phyloP scores from a whole-genome alignment of 352 stramenopile species.

The Pilasporangium apinafurcum region DNA sequence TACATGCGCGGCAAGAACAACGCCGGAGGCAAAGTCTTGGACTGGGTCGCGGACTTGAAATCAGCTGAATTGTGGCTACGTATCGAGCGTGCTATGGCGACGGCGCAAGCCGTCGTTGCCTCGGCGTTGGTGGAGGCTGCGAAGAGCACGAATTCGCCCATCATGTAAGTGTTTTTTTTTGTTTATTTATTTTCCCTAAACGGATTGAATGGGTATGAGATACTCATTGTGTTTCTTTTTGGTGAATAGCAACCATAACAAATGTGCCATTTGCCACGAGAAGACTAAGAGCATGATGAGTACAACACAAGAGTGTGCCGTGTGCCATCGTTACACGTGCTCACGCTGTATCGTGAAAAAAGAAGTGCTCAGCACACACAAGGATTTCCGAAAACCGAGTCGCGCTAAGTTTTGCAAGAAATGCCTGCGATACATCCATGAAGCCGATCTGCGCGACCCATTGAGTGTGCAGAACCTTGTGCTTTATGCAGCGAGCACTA shows the following conservation, averaged over 20 bases:
- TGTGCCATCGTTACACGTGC: conserved; percentile 60
- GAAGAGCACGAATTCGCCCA: conserved; percentile 12
- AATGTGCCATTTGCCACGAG: conserved; percentile 57
- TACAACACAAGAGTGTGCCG: conserved; percentile 51
- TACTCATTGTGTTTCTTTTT: conserved; percentile 1
- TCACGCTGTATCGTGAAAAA: conserved; percentile 55
- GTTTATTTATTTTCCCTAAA: neutral
- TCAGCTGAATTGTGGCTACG: conserved; percentile 68
- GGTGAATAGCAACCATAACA: conserved; percentile 17
- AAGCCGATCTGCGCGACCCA: conserved; percentile 53
- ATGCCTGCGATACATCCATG: conserved; percentile 51
- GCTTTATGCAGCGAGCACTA: conserved; percentile 26
- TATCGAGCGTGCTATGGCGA: conserved; percentile 41
- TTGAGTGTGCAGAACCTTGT: conserved; percentile 31
- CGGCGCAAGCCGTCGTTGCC: conserved; percentile 46
- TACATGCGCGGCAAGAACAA: conserved; percentile 78
- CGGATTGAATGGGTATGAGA: neutral
- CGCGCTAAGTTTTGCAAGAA: conserved; percentile 64
- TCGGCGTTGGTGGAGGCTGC: conserved; percentile 51
- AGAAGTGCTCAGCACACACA: conserved; percentile 45
- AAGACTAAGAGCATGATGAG: conserved; percentile 51
- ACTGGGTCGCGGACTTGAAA: conserved; percentile 70
- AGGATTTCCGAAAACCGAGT: conserved; percentile 48
- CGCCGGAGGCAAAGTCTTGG: conserved; percentile 56
- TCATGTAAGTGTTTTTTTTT: conserved; percentile 7